Evolutionary conservation across 805 yeast species (phyloP).

Genomic region (Wickerhamomyces pijperi): DNA sequence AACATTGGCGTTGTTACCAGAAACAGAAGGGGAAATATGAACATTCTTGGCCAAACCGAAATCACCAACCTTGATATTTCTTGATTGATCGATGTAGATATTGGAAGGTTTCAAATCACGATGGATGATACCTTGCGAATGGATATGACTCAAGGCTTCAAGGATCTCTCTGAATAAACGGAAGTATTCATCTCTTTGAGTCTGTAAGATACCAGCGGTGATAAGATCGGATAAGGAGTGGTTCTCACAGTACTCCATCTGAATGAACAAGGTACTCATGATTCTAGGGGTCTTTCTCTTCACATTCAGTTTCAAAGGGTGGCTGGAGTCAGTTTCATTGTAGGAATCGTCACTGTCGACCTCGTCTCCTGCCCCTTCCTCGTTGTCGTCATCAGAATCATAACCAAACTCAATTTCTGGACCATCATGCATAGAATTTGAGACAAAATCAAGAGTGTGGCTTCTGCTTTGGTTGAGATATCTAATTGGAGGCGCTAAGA

Average conservation of each 20-base stretch:
- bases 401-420: constrained; percentile 48
- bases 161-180: constrained; percentile 74
- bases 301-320: not conserved
- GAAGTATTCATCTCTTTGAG: constrained; percentile 77
- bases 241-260: constrained; percentile 98
- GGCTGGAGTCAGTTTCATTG: constrained; percentile 15
- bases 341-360: constrained; percentile 11
- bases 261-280: constrained; percentile 76
- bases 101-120: constrained; percentile 93
- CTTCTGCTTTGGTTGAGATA: constrained; percentile 11
- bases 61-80: constrained; percentile 90
- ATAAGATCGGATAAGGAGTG: constrained; percentile 80
- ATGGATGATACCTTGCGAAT: constrained; percentile 88
- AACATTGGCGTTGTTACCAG: constrained; percentile 14
- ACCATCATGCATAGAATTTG: constrained; percentile 41
- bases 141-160: constrained; percentile 86
- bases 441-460: constrained; percentile 52
- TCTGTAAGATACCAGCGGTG: constrained; percentile 57
- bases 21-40: constrained; percentile 32
- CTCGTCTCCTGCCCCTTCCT: constrained; percentile 10
- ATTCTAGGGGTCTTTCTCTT: constrained; percentile 16
- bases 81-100: constrained; percentile 83
- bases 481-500: constrained; percentile 1
- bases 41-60: constrained; percentile 93
- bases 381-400: constrained; percentile 13